These are phyloP conservation scores for Verticillium nubilum DNA, from an alignment of 2,329 filamentous ascomycete species.

Conservation along the genomic window DNA sequence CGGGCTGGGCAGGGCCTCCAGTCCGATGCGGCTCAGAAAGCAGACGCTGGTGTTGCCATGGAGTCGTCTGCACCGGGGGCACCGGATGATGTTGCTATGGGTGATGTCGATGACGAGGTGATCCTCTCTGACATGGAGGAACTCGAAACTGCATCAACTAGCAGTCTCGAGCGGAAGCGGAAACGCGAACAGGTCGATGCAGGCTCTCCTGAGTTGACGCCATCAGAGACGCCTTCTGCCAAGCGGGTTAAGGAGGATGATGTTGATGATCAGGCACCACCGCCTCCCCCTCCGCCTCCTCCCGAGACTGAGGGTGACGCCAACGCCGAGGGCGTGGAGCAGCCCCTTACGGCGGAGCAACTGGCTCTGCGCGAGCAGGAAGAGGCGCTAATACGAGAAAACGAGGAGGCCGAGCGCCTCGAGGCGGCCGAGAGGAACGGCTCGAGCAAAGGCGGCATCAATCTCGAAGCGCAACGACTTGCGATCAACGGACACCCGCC, in stretches of 20 bases:
- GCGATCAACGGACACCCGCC: not conserved
- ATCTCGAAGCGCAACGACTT: not conserved
- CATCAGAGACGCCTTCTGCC: conserved; percentile 49
- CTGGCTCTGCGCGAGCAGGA: conserved; percentile 43
- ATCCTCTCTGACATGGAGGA: conserved; percentile 39
- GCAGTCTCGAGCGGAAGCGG: conserved; percentile 54
- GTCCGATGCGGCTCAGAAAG: conserved; percentile 1
- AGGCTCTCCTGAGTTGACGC: conserved; percentile 39
- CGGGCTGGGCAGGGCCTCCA: conserved; percentile 20
- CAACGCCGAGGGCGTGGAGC: conserved; percentile 10
- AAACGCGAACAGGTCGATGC: conserved; percentile 50
- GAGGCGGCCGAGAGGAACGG: conserved; percentile 37
- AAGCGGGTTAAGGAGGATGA: conserved; percentile 48
- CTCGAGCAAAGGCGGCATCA: conserved; percentile 1
- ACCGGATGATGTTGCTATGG: conserved; percentile 16
- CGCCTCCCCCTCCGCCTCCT: conserved; percentile 44
- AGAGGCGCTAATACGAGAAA: conserved; percentile 43
- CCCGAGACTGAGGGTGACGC: conserved; percentile 28
- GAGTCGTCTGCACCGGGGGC: not conserved
- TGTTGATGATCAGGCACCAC: conserved; percentile 25
- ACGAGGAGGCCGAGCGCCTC: conserved; percentile 48
- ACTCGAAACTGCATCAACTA: conserved; percentile 29
- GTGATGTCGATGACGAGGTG: conserved; percentile 30
- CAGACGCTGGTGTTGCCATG: conserved; percentile 4
- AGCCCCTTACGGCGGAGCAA: conserved; percentile 32